A percentile compares a stretch with the other conserved stretches of the same genome.
These are phyloP conservation scores for Globisporangium spinosum DNA, from an alignment of 352 stramenopile genomes.

Conservation along the genomic window DNA sequence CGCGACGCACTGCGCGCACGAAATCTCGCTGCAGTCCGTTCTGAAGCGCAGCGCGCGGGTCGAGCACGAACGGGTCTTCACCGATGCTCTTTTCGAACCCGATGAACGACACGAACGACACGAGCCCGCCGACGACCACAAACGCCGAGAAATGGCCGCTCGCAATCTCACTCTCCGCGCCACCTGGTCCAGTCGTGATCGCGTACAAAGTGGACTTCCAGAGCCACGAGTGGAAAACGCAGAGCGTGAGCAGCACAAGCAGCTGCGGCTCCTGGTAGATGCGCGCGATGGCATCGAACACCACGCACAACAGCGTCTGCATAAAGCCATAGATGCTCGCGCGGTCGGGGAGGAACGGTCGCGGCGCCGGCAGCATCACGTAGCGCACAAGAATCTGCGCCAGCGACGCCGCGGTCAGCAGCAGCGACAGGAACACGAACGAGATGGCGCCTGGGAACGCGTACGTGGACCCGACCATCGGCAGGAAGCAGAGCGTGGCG, in stretches of 20 bases:
- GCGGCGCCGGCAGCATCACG: slow-evolving; percentile 37
- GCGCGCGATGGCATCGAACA: slow-evolving; percentile 28
- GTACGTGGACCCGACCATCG: slow-evolving; percentile 29
- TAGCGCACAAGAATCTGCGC: slow-evolving; percentile 39
- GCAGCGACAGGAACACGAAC: slow-evolving; percentile 23
- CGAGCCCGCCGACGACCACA: slow-evolving; percentile 30
- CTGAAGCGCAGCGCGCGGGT: slow-evolving; percentile 37
- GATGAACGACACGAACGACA: slow-evolving; percentile 45
- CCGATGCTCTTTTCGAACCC: slow-evolving; percentile 36
- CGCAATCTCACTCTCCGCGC: background rate
- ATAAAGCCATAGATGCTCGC: slow-evolving; percentile 25
- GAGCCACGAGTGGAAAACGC: slow-evolving; percentile 41
- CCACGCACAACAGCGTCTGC: slow-evolving; percentile 34
- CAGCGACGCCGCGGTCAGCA: slow-evolving; percentile 25
- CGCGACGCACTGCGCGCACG: slow-evolving; percentile 41
- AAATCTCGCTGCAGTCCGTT: slow-evolving; percentile 34
- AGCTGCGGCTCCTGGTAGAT: slow-evolving; percentile 46
- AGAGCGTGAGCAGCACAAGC: slow-evolving; percentile 36
- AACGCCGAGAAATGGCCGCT: slow-evolving; percentile 30
- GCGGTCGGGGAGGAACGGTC: slow-evolving; percentile 22
- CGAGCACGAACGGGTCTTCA: slow-evolving; percentile 49
- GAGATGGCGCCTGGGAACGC: slow-evolving; percentile 25
- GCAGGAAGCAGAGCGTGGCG: slow-evolving; percentile 26
- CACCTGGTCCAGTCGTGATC: slow-evolving; percentile 4
- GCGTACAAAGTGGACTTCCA: slow-evolving; percentile 33